Percentiles rank a stretch among this genome's conserved stretches.
Conservation (phyloP, 1,284 basidiomycete genomes). For the Cutaneotrichosporon sp. region DNA sequence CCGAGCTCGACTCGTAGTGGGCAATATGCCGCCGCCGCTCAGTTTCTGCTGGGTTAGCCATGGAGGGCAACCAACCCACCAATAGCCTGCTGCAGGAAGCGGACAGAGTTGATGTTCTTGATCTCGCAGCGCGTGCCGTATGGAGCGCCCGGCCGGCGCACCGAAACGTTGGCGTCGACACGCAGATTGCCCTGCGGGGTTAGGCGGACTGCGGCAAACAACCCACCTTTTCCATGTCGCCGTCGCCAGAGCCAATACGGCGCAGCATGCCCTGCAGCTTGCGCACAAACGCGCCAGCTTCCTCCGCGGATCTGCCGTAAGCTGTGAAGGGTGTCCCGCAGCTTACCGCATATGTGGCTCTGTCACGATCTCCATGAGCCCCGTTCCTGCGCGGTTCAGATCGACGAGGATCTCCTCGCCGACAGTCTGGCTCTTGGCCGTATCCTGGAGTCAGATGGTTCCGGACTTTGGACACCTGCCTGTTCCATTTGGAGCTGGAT, state of each 20-base stretch:
- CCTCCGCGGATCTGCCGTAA: slow-evolving; percentile 69
- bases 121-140: slow-evolving; percentile 89
- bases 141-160: slow-evolving; percentile 61
- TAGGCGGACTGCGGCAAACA: neutral
- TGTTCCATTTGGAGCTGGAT: slow-evolving; percentile 96
- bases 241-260: slow-evolving; percentile 80
- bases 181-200: slow-evolving; percentile 72
- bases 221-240: slow-evolving; percentile 90
- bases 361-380: slow-evolving; percentile 93
- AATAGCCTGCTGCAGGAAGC: slow-evolving; percentile 80
- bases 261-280: slow-evolving; percentile 77
- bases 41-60: slow-evolving; percentile 54
- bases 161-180: slow-evolving; percentile 93
- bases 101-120: slow-evolving; percentile 93
- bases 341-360: slow-evolving; percentile 79
- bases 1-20: slow-evolving; percentile 30
- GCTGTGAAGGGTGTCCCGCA: neutral
- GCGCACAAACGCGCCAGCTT: slow-evolving; percentile 83
- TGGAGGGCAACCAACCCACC: slow-evolving; percentile 52
- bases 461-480: slow-evolving; percentile 50
- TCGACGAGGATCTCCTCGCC: slow-evolving; percentile 66
- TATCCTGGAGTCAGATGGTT: slow-evolving; percentile 60
- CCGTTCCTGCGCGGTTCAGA: slow-evolving; percentile 82
- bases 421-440: slow-evolving; percentile 79
- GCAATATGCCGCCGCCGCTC: slow-evolving; percentile 41